Percentiles rank a stretch among this genome's conserved stretches.
These are phyloP conservation scores for Pseudevernia furfuracea DNA, from an alignment of 495 filamentous ascomycete species.

Conservation along the genomic window DNA sequence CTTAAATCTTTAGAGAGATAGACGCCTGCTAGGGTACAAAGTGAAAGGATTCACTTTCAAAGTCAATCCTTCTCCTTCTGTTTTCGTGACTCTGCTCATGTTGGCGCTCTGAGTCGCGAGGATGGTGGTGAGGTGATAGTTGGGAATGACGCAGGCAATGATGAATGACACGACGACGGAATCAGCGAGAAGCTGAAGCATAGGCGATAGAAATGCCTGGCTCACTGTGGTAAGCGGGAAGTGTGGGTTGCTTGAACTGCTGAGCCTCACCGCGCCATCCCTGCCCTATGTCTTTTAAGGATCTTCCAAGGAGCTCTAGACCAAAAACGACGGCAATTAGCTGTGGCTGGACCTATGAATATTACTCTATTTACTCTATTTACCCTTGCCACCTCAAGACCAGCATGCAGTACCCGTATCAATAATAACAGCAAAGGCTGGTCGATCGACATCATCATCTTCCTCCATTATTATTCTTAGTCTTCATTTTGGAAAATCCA, in stretches of 20 bases:
- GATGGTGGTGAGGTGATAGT: background rate
- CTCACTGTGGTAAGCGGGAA: background rate
- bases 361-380: too few relatives aligned
- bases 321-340: background rate
- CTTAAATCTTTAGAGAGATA: background rate
- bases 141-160: background rate
- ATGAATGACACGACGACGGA: background rate
- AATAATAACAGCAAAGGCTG: too few relatives aligned
- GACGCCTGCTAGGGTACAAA: background rate
- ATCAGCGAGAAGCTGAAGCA: too few relatives aligned
- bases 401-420: too few relatives aligned
- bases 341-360: background rate
- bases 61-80: background rate
- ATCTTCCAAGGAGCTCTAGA: background rate
- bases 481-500: background rate
- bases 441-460: background rate
- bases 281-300: background rate
- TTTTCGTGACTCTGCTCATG: too few relatives aligned
- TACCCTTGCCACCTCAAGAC: background rate
- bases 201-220: background rate
- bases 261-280: constrained; percentile 1
- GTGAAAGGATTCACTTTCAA: background rate
- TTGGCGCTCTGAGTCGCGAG: background rate
- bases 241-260: background rate
- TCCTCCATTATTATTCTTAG: background rate